Conservation (phyloP, 2,329 filamentous ascomycete genomes). For the Microdochium bolleyi region DNA sequence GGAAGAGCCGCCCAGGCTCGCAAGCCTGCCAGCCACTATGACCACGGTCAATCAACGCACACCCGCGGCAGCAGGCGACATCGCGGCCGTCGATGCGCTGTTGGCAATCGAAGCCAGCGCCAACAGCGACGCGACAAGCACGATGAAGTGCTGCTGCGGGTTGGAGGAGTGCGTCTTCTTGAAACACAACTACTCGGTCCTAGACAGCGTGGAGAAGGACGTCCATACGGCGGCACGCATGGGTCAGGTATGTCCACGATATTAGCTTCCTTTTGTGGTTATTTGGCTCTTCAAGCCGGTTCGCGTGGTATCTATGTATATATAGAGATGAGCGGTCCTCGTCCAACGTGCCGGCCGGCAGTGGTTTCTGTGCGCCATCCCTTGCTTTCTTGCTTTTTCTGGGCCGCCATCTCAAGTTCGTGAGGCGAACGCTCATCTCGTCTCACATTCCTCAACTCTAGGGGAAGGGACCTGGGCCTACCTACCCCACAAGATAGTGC, state of each 20-base stretch:
- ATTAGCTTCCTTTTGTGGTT: constrained; percentile 4
- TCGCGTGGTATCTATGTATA: constrained; percentile 3
- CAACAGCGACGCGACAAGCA: constrained; percentile 15
- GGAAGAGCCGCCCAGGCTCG: neutral
- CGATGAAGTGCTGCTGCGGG: constrained; percentile 76
- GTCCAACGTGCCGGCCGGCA: neutral
- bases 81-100: neutral
- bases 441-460: too few relatives aligned
- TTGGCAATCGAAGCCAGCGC: neutral
- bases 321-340: neutral
- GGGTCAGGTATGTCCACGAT: constrained; percentile 69
- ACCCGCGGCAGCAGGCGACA: neutral
- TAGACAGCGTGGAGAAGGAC: constrained; percentile 80
- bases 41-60: neutral
- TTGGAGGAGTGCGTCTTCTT: constrained; percentile 71
- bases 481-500: neutral
- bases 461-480: neutral
- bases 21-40: neutral
- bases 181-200: constrained; percentile 67
- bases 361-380: neutral
- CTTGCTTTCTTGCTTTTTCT: neutral
- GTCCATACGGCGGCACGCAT: constrained; percentile 79
- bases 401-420: neutral
- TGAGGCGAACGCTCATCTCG: too few relatives aligned
- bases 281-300: constrained; percentile 14